Evolutionary conservation across 148 eudicot species (phyloP).

Genomic region (Heliosperma pusillum): DNA sequence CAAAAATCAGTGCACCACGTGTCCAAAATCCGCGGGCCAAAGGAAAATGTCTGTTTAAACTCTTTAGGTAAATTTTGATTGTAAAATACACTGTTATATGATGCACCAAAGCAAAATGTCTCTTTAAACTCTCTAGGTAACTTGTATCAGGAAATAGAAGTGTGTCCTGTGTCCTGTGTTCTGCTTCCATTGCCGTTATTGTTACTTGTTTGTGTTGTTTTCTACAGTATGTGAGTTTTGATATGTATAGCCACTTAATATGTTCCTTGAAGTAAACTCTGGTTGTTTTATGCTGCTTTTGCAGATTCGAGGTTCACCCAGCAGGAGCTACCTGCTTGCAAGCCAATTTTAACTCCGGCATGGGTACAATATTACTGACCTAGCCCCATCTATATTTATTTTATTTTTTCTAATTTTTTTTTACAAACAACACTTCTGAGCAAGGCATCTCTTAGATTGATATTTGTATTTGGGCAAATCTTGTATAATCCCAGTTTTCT

Average conservation of each 20-base stretch:
- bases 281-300: conserved; percentile 18
- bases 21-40: too few species aligned
- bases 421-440: not conserved
- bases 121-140: too few species aligned
- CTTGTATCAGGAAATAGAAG: too few species aligned
- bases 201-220: not conserved
- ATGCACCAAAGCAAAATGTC: too few species aligned
- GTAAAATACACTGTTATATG: too few species aligned
- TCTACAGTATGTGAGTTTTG: not conserved
- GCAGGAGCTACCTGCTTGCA: conserved; percentile 95
- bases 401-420: not conserved
- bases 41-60: too few species aligned
- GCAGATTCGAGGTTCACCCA: conserved; percentile 86
- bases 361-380: conserved; percentile 42
- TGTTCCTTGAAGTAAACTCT: not conserved
- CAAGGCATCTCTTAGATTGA: not conserved
- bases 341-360: conserved; percentile 73
- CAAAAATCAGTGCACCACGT: too few species aligned
- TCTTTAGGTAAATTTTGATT: too few species aligned
- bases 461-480: too few species aligned
- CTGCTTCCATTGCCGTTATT: not conserved
- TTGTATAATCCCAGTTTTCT: too few species aligned
- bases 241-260: not conserved
- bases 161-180: too few species aligned
- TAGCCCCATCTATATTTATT: not conserved